Evolutionary conservation across 225 moss, liverwort and hornwort species (phyloP).

Genomic region (Sphagnum tenellum): DNA sequence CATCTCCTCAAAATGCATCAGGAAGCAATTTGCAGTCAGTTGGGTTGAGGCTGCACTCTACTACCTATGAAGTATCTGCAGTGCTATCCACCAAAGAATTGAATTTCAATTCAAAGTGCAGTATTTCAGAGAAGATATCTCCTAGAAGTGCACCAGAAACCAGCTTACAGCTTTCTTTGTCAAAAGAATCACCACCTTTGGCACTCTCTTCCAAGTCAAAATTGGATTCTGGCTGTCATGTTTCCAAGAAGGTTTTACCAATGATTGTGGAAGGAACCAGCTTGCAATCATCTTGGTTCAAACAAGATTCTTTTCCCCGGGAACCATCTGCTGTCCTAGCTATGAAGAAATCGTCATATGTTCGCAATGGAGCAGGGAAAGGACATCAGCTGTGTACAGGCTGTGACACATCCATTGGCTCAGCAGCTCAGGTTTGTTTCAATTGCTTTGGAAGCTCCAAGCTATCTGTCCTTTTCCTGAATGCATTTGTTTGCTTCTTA

Average conservation of each 20-base stretch:
- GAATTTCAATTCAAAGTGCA: no score
- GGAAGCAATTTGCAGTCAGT: no score
- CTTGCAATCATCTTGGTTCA: no score
- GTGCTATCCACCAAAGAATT: no score
- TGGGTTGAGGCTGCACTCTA: no score
- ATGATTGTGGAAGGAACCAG: conserved; percentile 2
- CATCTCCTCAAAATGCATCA: not conserved
- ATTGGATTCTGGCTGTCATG: not conserved
- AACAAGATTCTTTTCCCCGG: conserved; percentile 6
- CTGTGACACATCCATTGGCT: conserved; percentile 33
- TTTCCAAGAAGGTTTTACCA: conserved; percentile 12
- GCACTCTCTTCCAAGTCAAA: not conserved
- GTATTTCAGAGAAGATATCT: no score
- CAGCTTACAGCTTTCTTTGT: not conserved
- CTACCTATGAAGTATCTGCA: no score
- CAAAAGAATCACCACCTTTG: not conserved
- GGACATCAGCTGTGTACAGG: conserved; percentile 49
- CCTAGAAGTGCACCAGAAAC: no score
- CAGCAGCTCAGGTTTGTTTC: conserved; percentile 34
- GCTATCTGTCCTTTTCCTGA: conserved; percentile 4
- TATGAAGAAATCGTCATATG: conserved; percentile 7
- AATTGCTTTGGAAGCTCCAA: no score
- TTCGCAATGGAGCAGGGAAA: conserved; percentile 26
- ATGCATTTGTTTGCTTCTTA: not conserved
- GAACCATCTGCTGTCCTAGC: conserved; percentile 7